Evolutionary conservation across 1,139 yeast species (phyloP), one percentile per base, ranked within the genome.

Genomic region (Waltiozyma sp.): DNA sequence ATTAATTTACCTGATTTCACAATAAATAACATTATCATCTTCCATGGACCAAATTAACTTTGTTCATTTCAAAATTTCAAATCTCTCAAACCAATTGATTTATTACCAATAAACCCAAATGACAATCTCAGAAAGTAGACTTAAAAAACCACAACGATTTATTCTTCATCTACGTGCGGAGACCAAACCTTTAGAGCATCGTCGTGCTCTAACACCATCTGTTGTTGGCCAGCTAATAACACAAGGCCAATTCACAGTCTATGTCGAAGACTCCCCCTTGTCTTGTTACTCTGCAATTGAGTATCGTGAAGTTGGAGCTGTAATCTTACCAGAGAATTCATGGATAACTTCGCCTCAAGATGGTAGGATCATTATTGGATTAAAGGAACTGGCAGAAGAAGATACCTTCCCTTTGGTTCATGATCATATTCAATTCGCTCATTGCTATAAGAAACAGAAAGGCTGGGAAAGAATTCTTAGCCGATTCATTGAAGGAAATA

Each of bases 351-450:
- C 98, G 38, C 97, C 98, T 49, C 72, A 72, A 54, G 95, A 89
- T 54, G 33, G 33, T 10, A 76, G 96, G 61, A 77, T 89, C 48
- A 85, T 93, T 53, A 72, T 85, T 56, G 98, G 98, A 1, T 77
- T 91, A 66, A 91, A 91, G 69, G 98, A 91, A 65, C 73, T 91
- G 61, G 96, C 96, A 35, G 97, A 89, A 66, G 67, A 69, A 44
- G 96, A 89, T 55, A 70, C 79, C 31, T 91, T 89, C 75, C 98
- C 98, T 34, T 73, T 91, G 50, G 75, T 83, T 42, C 97, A 93
- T 62, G 95, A 89, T 63, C 98, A 93, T 65, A 86, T 91, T 50
- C 97, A 89, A 67, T 91, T 91, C 68, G 98, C 98, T 41, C 98
- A 91, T 66, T 91, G 98, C 68, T 93, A 89, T 70, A 93, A 91